A percentile compares a stretch with the other conserved stretches of the same genome.
These are phyloP conservation scores for Cadophora sp. DNA, from an alignment of 2,329 filamentous ascomycete genomes.

Conservation along the genomic window DNA sequence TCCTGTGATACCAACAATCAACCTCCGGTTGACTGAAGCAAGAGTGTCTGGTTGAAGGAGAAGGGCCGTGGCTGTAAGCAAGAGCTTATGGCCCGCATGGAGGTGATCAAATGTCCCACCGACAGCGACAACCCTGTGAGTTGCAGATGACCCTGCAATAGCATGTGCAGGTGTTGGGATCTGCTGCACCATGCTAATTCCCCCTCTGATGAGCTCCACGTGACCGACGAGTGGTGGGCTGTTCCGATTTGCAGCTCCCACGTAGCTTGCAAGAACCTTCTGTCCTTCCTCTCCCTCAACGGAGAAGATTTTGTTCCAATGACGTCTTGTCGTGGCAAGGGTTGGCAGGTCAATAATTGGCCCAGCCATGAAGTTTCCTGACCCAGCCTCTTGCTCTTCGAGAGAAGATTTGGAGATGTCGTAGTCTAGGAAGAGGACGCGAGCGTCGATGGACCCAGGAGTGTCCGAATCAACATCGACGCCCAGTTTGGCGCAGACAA, in stretches of 20 bases:
- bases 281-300: slow-evolving; percentile 70
- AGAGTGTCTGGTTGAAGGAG: slow-evolving; percentile 61
- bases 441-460: slow-evolving; percentile 75
- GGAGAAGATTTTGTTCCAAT: slow-evolving; percentile 71
- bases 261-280: slow-evolving; percentile 58
- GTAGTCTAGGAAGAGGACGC: slow-evolving; percentile 76
- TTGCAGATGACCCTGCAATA: slow-evolving; percentile 29
- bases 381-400: slow-evolving; percentile 51
- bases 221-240: slow-evolving; percentile 58
- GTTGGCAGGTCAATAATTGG: slow-evolving; percentile 53
- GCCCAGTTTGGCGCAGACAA: slow-evolving; percentile 68
- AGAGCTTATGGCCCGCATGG: slow-evolving; percentile 93
- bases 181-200: slow-evolving; percentile 53
- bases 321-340: slow-evolving; percentile 59
- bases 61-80: slow-evolving; percentile 86
- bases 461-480: slow-evolving; percentile 66
- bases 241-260: slow-evolving; percentile 53
- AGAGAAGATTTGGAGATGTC: slow-evolving; percentile 50
- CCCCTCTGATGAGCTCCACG: slow-evolving; percentile 58
- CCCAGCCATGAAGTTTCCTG: slow-evolving; percentile 43
- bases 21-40: slow-evolving; percentile 53
- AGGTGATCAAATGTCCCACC: slow-evolving; percentile 97
- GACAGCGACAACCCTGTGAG: slow-evolving; percentile 72
- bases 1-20: slow-evolving; percentile 88
- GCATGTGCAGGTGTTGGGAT: background rate